Base-by-base conservation (phyloP, 495 filamentous ascomycete species). In the Mycothermus thermophilus region DNA sequence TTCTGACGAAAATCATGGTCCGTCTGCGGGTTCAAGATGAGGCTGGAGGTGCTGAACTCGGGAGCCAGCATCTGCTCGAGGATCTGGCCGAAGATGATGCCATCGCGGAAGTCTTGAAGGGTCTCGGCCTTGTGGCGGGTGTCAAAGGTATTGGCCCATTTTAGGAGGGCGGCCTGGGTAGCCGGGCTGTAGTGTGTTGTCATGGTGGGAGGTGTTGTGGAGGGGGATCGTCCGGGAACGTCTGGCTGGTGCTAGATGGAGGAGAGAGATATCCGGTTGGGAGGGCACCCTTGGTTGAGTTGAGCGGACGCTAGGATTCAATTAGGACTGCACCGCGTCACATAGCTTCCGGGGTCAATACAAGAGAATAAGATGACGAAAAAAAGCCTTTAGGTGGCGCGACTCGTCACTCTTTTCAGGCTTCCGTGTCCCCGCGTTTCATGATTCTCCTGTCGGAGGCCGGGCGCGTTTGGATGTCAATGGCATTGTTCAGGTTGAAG, bases 51-150 rank as follows among this genome's bases (percentile, higher is more conserved):
- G 55, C 86, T 79, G 36, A 66, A 69, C 17, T 61, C 47, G 43
- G 57, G 43, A 62, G 79, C 78, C 72, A 72, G 62, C 30, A 72
- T 58, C 38, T 63, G 57, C 34, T 61, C 61, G 44, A 93, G 67
- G 18, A 81, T 67, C 32, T 71, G 66, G 30, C 83, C 86, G 54
- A 93, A 64, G 19, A 81, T 66, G 30, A 71, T 64, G 32, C 84
- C 86, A 57, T 92, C 79, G 34, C 69, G 75, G 47, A 93, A 65
- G 45, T 85, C 75, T 37, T 71, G 69, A 14, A 59, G 43, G 8
- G 44, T 41, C 30, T 42, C 46, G 40, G 52, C 52, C 40, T 47
- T 52, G 32, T 41, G 49, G 28, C 42, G 31, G 29, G 46, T 51
- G 18, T 55, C 47, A 40, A 61, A 60, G 1, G 54, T 46, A 40